phyloP scores from a whole-genome alignment of 1,284 basidiomycete species.

The Ustilago trichophora region DNA sequence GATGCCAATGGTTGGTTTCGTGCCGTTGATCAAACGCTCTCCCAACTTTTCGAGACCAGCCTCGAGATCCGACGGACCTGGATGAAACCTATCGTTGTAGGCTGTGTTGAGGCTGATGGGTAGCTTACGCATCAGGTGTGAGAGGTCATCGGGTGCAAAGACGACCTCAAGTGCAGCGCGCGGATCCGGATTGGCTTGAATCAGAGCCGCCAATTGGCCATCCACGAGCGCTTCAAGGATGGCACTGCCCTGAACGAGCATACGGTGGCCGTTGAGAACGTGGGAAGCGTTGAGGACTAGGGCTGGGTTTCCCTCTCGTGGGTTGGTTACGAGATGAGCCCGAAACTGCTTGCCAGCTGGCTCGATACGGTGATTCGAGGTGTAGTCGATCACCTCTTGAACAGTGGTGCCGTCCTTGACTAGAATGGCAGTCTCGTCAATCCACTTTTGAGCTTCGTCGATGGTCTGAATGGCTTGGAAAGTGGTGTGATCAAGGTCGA shows the following conservation, averaged over 20 bases:
- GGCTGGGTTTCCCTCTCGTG: constrained; percentile 1
- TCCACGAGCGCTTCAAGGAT: constrained; percentile 17
- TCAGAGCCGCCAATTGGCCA: background rate
- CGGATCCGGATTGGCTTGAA: background rate
- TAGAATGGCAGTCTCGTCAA: constrained; percentile 17
- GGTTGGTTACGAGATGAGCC: constrained; percentile 13
- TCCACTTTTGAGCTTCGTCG: constrained; percentile 27
- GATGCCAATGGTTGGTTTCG: constrained; percentile 21
- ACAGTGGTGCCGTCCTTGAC: constrained; percentile 23
- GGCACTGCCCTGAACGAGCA: constrained; percentile 4
- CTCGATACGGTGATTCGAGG: constrained; percentile 21
- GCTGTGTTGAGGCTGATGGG: constrained; percentile 30
- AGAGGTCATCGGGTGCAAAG: constrained; percentile 20
- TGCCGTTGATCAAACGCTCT: constrained; percentile 10
- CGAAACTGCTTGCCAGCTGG: constrained; percentile 27
- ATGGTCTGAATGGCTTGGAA: constrained; percentile 19
- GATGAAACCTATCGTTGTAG: constrained; percentile 13
- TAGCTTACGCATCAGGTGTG: constrained; percentile 11
- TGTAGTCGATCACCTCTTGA: constrained; percentile 6
- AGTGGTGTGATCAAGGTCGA: constrained; percentile 19
- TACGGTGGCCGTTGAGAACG: constrained; percentile 26
- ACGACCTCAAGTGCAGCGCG: constrained; percentile 10
- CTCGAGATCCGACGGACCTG: constrained; percentile 5
- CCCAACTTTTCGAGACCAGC: constrained; percentile 15
- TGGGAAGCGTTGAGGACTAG: constrained; percentile 30